Evolutionary conservation across 129 eudicot genomes (phyloP).

Genomic region (Artemisia tridentata): DNA sequence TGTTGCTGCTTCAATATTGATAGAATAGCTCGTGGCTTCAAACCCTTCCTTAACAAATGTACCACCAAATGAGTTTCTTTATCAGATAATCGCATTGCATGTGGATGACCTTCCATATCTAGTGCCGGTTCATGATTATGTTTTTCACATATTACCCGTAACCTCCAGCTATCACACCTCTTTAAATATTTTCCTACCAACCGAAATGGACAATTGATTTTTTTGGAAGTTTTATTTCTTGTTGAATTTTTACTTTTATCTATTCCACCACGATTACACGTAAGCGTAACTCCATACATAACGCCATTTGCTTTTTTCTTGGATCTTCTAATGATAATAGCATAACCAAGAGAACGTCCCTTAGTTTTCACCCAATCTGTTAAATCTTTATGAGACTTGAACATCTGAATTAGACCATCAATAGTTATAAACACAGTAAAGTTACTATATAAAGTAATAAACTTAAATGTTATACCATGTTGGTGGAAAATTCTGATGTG

Average conservation of each 20-base stretch:
- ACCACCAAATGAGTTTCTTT: constrained; percentile 23
- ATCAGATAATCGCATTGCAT: constrained; percentile 16
- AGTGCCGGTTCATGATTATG: constrained; percentile 31
- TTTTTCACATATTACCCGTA: constrained; percentile 17
- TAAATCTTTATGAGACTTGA: neutral
- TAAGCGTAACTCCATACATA: neutral
- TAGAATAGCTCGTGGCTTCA: constrained; percentile 17
- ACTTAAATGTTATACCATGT: constrained; percentile 1
- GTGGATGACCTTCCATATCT: too few species aligned
- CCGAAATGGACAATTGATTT: constrained; percentile 19
- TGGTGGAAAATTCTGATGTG: neutral
- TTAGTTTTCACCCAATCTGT: constrained; percentile 11
- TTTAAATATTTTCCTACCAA: constrained; percentile 12
- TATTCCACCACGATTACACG: constrained; percentile 13
- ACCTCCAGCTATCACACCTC: constrained; percentile 11
- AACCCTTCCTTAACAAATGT: constrained; percentile 24
- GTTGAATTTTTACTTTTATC: neutral
- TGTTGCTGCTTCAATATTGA: constrained; percentile 12
- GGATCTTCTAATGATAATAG: constrained; percentile 12
- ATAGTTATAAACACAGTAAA: neutral
- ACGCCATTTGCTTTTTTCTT: neutral
- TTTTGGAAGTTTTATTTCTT: constrained; percentile 9
- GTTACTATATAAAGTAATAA: neutral
- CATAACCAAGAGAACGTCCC: constrained; percentile 18
- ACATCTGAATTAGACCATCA: neutral